Conservation (phyloP, 345 rosid species). For the Boechera retrofracta region DNA sequence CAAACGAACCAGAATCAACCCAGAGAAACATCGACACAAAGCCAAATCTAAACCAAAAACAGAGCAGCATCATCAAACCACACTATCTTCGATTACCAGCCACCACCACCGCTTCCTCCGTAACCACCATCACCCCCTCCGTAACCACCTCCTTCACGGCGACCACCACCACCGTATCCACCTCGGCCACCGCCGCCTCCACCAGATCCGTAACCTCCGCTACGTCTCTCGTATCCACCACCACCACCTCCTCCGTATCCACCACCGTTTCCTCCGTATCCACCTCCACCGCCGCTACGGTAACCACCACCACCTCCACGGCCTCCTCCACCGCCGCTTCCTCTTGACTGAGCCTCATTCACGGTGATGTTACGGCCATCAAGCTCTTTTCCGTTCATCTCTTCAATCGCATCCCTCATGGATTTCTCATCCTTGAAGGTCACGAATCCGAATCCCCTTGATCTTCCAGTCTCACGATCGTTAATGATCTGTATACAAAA, state of each 20-base stretch:
- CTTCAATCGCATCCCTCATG: constrained; percentile 88
- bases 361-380: constrained; percentile 85
- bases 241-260: constrained; percentile 50
- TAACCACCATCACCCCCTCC: constrained; percentile 44
- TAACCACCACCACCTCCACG: constrained; percentile 55
- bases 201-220: constrained; percentile 48
- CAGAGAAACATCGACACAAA: background rate
- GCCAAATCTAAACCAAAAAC: constrained; percentile 29
- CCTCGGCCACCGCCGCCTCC: constrained; percentile 43
- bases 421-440: constrained; percentile 81
- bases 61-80: background rate
- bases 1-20: constrained; percentile 26
- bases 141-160: constrained; percentile 39
- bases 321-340: constrained; percentile 54
- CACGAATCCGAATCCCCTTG: constrained; percentile 89
- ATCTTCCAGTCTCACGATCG: constrained; percentile 91
- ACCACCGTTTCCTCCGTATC: constrained; percentile 47
- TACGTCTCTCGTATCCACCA: constrained; percentile 42
- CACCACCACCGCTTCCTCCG: constrained; percentile 38
- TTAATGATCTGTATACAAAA: constrained; percentile 61
- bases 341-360: constrained; percentile 87
- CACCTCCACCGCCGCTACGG: constrained; percentile 51
- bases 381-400: constrained; percentile 85
- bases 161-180: constrained; percentile 29
- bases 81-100: constrained; percentile 27